A percentile compares a stretch with the other conserved stretches of the same genome.
Evolutionary conservation across 1,284 basidiomycete species (phyloP).

Genomic region (Acaromyces ingoldii): DNA sequence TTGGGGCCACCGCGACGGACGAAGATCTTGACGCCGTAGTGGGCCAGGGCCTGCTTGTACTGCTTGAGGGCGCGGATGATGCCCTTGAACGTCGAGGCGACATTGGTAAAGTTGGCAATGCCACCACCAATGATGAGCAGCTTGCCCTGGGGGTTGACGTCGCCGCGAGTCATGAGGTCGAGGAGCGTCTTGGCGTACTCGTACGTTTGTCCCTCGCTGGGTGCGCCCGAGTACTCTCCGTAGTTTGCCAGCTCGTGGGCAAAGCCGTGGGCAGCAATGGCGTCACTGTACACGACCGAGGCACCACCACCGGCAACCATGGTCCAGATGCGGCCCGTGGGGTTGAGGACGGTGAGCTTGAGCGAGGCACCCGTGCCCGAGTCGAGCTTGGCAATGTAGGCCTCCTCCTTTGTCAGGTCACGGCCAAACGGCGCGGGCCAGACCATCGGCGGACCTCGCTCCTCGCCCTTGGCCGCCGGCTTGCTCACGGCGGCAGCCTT

Average conservation of each 20-base stretch:
- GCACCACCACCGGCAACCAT: slow-evolving; percentile 88
- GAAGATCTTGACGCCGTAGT: slow-evolving; percentile 57
- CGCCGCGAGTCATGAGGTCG: slow-evolving; percentile 81
- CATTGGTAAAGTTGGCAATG: slow-evolving; percentile 99
- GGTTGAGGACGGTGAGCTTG: slow-evolving; percentile 93
- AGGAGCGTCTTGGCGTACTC: slow-evolving; percentile 99
- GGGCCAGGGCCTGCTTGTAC: slow-evolving; percentile 61
- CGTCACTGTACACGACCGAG: slow-evolving; percentile 85
- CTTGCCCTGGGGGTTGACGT: slow-evolving; percentile 63
- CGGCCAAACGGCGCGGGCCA: slow-evolving; percentile 98
- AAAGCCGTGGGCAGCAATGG: slow-evolving; percentile 92
- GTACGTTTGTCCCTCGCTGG: slow-evolving; percentile 96
- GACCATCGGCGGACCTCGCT: slow-evolving; percentile 82
- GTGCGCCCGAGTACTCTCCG: slow-evolving; percentile 98
- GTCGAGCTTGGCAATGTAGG: slow-evolving; percentile 97
- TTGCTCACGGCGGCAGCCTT: slow-evolving; percentile 55
- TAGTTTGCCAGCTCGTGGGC: slow-evolving; percentile 98
- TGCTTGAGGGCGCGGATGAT: slow-evolving; percentile 96
- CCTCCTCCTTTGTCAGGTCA: slow-evolving; percentile 96
- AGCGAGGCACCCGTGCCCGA: slow-evolving; percentile 94
- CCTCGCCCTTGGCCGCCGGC: slow-evolving; percentile 45
- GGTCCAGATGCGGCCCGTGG: slow-evolving; percentile 94
- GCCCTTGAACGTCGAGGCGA: slow-evolving; percentile 98
- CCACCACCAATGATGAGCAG: slow-evolving; percentile 99
- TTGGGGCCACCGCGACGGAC: slow-evolving; percentile 98